Conservation (phyloP, 176 grass and related monocot species). For the Bromus sterilis region DNA sequence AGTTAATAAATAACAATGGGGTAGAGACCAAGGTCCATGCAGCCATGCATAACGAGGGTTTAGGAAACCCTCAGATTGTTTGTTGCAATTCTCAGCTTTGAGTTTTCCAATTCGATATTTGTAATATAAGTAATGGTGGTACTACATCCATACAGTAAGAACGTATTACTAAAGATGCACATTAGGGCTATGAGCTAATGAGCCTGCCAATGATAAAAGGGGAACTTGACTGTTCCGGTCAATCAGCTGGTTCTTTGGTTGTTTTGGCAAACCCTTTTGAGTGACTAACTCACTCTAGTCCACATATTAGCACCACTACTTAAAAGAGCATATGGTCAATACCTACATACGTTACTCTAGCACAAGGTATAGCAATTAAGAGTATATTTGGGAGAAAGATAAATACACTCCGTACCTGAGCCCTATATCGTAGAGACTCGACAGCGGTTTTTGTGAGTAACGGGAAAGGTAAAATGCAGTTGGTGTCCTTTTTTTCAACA, state of each 20-base stretch:
- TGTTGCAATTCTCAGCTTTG: neutral
- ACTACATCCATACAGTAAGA: neutral
- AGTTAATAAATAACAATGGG: neutral
- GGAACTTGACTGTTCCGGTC: neutral
- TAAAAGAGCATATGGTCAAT: slow-evolving; percentile 5
- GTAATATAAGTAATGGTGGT: neutral
- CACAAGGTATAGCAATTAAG: slow-evolving; percentile 6
- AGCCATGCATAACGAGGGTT: neutral
- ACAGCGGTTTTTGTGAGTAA: slow-evolving; percentile 74
- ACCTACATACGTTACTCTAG: neutral
- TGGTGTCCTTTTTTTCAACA: slow-evolving; percentile 41
- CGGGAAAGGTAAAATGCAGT: slow-evolving; percentile 68
- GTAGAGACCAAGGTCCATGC: neutral
- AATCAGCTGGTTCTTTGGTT: neutral
- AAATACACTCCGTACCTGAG: slow-evolving; percentile 48
- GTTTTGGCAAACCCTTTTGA: neutral
- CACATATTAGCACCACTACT: neutral
- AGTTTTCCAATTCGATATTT: neutral
- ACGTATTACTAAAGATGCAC: neutral
- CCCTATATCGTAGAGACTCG: slow-evolving; percentile 77
- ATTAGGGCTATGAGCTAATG: neutral
- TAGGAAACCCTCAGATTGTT: neutral
- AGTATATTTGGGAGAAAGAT: neutral
- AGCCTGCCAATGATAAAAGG: neutral
- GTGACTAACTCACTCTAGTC: neutral